Percentiles rank a stretch among this genome's conserved stretches.
These are phyloP conservation scores for Aspergillus chevalieri DNA, from an alignment of 2,329 filamentous ascomycete species.

Conservation along the genomic window DNA sequence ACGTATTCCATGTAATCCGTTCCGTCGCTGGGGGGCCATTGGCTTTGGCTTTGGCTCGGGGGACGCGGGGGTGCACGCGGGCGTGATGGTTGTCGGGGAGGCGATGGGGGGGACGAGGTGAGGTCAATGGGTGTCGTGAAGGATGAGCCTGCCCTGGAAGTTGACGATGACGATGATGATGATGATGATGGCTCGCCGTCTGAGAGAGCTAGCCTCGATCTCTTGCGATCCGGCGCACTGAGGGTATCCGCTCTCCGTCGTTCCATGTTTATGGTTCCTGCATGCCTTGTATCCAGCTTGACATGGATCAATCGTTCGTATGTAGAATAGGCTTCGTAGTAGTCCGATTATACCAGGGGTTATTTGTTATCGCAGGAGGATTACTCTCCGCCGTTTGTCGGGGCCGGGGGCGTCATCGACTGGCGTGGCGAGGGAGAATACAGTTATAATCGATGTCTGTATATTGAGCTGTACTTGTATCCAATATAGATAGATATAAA, in stretches of 20 bases:
- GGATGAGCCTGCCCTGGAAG: constrained; percentile 12
- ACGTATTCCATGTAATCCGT: constrained; percentile 39
- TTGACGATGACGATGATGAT: background rate
- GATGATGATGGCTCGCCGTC: background rate
- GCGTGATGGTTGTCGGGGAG: constrained; percentile 11
- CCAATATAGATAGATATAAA: too few relatives aligned
- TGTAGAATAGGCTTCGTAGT: too few relatives aligned
- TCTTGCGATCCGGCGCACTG: constrained; percentile 34
- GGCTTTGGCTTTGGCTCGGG: background rate
- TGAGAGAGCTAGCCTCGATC: constrained; percentile 6
- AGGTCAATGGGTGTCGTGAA: constrained; percentile 29
- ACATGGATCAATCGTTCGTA: too few relatives aligned
- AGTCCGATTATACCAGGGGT: background rate
- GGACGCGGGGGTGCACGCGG: constrained; percentile 6
- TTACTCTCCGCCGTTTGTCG: constrained; percentile 27
- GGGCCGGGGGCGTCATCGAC: constrained; percentile 28
- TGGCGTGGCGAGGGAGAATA: constrained; percentile 12
- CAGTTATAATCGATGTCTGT: too few relatives aligned
- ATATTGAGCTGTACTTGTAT: too few relatives aligned
- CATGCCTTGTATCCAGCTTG: too few relatives aligned
- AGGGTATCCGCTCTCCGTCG: constrained; percentile 16
- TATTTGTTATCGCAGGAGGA: constrained; percentile 15
- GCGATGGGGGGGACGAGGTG: constrained; percentile 23
- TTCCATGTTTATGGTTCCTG: background rate
- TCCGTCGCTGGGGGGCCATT: background rate